Evolutionary conservation across 1,139 yeast genomes (phyloP).

Genomic region (Nakaseomyces nivariensis): DNA sequence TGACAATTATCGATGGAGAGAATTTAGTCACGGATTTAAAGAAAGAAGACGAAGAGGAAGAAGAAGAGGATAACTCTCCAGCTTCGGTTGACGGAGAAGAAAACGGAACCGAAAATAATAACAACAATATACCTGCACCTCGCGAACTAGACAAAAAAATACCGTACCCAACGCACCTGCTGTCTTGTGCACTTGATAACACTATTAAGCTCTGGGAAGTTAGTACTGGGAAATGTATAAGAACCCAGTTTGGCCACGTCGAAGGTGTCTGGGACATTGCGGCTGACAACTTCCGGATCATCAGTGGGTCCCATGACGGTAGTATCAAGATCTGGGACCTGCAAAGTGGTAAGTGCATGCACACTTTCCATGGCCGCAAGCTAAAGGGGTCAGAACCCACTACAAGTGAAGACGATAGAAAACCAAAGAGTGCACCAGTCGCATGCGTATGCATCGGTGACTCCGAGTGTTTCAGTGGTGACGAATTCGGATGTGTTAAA

Average conservation of each 20-base stretch:
- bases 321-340: conserved; percentile 91
- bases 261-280: conserved; percentile 97
- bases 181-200: conserved; percentile 85
- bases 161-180: conserved; percentile 63
- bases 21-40: conserved; percentile 31
- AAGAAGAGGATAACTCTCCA: conserved; percentile 7
- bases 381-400: conserved; percentile 28
- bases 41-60: conserved; percentile 11
- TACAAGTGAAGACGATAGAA: conserved; percentile 8
- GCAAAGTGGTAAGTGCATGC: conserved; percentile 87
- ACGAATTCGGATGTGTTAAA: conserved; percentile 76
- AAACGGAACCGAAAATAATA: conserved; percentile 3
- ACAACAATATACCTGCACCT: not conserved
- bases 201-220: conserved; percentile 93
- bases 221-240: conserved; percentile 70
- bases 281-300: conserved; percentile 88
- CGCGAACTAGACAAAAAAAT: conserved; percentile 21
- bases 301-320: conserved; percentile 89
- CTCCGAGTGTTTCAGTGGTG: conserved; percentile 80
- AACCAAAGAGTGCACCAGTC: conserved; percentile 43
- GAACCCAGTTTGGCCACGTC: conserved; percentile 94
- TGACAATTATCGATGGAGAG: conserved; percentile 42
- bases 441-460: conserved; percentile 86
- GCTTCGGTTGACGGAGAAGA: conserved; percentile 3
- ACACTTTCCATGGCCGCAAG: conserved; percentile 63